phyloP scores from a whole-genome alignment of 1,284 basidiomycete species.

The Cutaneotrichosporon sp. region DNA sequence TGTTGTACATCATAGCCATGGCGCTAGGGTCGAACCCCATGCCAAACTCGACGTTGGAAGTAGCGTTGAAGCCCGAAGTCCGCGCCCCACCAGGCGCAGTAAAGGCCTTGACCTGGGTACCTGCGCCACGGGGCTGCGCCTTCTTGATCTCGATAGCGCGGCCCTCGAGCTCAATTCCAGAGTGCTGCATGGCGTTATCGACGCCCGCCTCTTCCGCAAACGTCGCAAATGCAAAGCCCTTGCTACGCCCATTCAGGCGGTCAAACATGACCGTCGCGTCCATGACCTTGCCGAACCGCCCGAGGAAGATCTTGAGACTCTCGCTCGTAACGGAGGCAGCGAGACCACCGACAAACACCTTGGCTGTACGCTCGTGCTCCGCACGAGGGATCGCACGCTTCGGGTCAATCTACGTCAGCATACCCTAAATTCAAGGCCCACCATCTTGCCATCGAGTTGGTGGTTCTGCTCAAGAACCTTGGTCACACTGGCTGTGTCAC shows the following conservation, averaged over 20 bases:
- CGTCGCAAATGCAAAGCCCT: slow-evolving; percentile 97
- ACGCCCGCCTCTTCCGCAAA: slow-evolving; percentile 84
- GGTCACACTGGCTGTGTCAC: slow-evolving; percentile 80
- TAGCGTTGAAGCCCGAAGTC: slow-evolving; percentile 24
- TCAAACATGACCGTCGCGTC: slow-evolving; percentile 99
- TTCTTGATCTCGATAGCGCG: slow-evolving; percentile 96
- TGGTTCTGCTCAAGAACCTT: slow-evolving; percentile 86
- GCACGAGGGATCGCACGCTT: slow-evolving; percentile 97
- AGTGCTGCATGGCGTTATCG: slow-evolving; percentile 77
- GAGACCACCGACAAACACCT: slow-evolving; percentile 93
- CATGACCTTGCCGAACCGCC: slow-evolving; percentile 83
- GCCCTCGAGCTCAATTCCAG: slow-evolving; percentile 85
- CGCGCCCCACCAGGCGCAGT: slow-evolving; percentile 43
- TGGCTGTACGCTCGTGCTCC: slow-evolving; percentile 86
- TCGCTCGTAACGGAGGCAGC: slow-evolving; percentile 89
- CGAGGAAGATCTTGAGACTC: slow-evolving; percentile 87
- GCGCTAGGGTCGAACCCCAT: slow-evolving; percentile 57
- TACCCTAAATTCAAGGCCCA: slow-evolving; percentile 54
- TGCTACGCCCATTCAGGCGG: slow-evolving; percentile 89
- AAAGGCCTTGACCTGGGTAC: slow-evolving; percentile 41
- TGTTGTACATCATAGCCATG: slow-evolving; percentile 59
- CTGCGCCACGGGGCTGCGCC: slow-evolving; percentile 70
- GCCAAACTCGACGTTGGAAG: slow-evolving; percentile 25
- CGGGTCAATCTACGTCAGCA: slow-evolving; percentile 81
- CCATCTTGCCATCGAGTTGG: slow-evolving; percentile 88